These are phyloP conservation scores for Yarrowia yakushimensis DNA, from an alignment of 805 yeast genomes.

Conservation along the genomic window DNA sequence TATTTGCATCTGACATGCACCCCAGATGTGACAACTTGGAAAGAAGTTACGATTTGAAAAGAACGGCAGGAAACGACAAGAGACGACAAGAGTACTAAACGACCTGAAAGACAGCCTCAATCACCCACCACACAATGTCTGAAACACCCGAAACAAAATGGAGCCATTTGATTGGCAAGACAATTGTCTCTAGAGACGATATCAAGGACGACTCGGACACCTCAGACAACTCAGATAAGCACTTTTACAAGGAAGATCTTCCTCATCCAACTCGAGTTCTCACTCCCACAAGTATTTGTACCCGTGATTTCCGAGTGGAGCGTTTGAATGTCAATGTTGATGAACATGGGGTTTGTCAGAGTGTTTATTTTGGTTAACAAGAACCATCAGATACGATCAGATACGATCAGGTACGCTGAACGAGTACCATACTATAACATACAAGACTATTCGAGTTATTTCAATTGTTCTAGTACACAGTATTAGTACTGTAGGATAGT, in stretches of 20 bases:
- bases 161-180: constrained; percentile 8
- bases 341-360: neutral
- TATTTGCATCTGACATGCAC: too few species aligned
- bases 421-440: too few species aligned
- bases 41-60: too few species aligned
- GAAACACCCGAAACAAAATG: neutral
- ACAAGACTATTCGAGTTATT: too few species aligned
- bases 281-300: neutral
- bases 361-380: neutral
- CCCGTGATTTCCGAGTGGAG: neutral
- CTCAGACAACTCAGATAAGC: constrained; percentile 44
- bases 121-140: too few species aligned
- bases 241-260: constrained; percentile 9
- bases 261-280: constrained; percentile 13
- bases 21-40: too few species aligned
- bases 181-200: constrained; percentile 15
- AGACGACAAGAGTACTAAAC: too few species aligned
- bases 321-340: constrained; percentile 11
- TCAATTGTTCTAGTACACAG: too few species aligned
- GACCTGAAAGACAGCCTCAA: too few species aligned
- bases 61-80: too few species aligned
- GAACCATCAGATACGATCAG: neutral
- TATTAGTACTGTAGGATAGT: too few species aligned
- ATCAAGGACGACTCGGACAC: constrained; percentile 64
- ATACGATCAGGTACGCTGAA: too few species aligned